Conservation (phyloP, 1,284 basidiomycete species). For the Sutorius eximius region DNA sequence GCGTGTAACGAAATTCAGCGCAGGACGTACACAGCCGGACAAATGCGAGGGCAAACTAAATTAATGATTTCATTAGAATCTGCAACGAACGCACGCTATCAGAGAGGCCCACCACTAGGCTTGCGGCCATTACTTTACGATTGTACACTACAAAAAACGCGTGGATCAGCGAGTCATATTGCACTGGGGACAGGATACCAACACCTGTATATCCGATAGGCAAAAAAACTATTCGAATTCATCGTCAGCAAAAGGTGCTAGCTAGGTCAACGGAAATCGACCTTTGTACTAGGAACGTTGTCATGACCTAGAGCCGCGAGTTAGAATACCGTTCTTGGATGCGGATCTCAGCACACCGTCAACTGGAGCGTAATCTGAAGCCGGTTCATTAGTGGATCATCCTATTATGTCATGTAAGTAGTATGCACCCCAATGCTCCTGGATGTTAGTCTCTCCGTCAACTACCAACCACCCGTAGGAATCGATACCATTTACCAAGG, state of each 20-base stretch:
- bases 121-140: slow-evolving; percentile 15
- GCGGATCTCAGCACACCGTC: slow-evolving; percentile 14
- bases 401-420: background rate
- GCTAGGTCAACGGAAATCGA: background rate
- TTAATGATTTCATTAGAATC: slow-evolving; percentile 2
- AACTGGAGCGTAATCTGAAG: slow-evolving; percentile 17
- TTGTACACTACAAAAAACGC: slow-evolving; percentile 16
- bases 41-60: slow-evolving; percentile 17
- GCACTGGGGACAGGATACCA: background rate
- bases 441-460: background rate
- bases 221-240: slow-evolving; percentile 20
- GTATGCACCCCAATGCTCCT: slow-evolving; percentile 29
- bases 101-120: slow-evolving; percentile 15
- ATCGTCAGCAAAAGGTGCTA: background rate
- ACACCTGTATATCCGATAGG: slow-evolving; percentile 29
- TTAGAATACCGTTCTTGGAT: slow-evolving; percentile 1
- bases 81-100: background rate
- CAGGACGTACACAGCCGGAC: slow-evolving; percentile 21
- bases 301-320: slow-evolving; percentile 15
- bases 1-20: background rate
- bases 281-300: slow-evolving; percentile 29
- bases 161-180: background rate
- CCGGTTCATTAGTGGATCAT: background rate
- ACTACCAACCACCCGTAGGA: background rate
- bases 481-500: slow-evolving; percentile 21